Evolutionary conservation across 129 eudicot genomes (phyloP), one percentile per base, ranked within the genome.

Genomic region (Lonicera japonica): DNA sequence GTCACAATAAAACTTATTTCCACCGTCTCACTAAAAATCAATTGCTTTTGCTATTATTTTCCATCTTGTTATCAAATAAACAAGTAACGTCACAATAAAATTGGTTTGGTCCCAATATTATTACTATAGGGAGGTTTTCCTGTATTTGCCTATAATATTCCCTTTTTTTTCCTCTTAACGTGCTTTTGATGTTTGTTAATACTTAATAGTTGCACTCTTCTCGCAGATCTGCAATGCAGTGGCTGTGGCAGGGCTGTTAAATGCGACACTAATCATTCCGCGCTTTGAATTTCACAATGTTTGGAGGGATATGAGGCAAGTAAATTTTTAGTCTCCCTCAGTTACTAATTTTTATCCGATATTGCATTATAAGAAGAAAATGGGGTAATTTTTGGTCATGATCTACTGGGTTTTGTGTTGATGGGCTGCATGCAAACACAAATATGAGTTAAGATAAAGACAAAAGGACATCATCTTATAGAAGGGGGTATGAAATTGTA

Each of bases 201-300:
- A n/a, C 36, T 29, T 29, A 6, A 29, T 1, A n/a, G n/a, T n/a
- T n/a, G n/a, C n/a, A 14, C 13, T 48, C 16, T 8, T 57, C 48
- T 75, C 71, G 41, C 88, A 91, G 97, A 87, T 91, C 67, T 87
- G 97, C 82, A 91, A 91, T 75, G 97, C 97, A 16, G 97, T 91
- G 59, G 97, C 94, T 38, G 82, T 91, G 46, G 97, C 97, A 43
- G 95, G 90, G 63, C 81, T 87, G 51, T 59, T 91, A 41, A 85
- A 85, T 77, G 94, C 87, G 21, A 84, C 97, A 38, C 76, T 91
- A 51, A 82, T 91, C 65, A 87, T 91, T 65, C 97, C 97, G 25
- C 86, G 72, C 38, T 72, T 91, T 60, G 76, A 75, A 68, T 71
- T 81, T 69, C 86, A 91, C 78, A 87, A 69, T 68, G 94, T 91